Evolutionary conservation across 148 eudicot genomes (phyloP), one percentile per base, ranked within the genome.

Genomic region (Silene uniflora): DNA sequence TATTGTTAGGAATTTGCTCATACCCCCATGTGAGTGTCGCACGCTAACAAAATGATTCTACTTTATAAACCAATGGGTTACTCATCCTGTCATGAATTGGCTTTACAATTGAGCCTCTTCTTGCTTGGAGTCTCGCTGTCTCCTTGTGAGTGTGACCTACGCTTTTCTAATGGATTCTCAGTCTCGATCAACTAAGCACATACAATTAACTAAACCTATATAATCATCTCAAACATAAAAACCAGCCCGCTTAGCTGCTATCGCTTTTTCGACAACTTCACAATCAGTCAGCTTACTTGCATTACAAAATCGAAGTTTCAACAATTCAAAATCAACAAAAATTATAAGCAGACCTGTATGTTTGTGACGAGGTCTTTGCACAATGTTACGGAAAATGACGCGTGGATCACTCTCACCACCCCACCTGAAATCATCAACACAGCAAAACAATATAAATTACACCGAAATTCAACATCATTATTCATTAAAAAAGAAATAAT

Each of bases 331-430:
- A 10, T 46, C 12, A 39, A 24, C 18, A 11, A 23, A 71, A 55
- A 11, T 8, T 22, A 55, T 9, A 27, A 29, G 7, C 67, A 10
- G 3, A 94, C 98, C 98, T 44, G 98, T 89, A 27, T 84, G 80
- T 83, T 95, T 95, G 80, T 92, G 98, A 19, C 98, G 96, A 72
- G 98, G 98, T 76, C 98, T 82, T 84, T 92, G 98, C 72, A 95
- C 97, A 77, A 95, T 90, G 85, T 95, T 95, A 4, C 98, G 90
- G 74, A 95, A 92, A 73, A 95, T 83, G 23, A 95, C 87, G 13
- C 98, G 89, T 42, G 98, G 98, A 12, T 92, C 92, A 76, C 80
- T 67, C 84, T 95, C 98, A 63, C 98, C 98, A 10, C 97, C 98
- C 98, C 98, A 95, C 54, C 98, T 95, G 84, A 73, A 79, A 49